These are phyloP conservation scores for Bonnemaisonia californica DNA, from an alignment of 31 red algal species.

Conservation along the genomic window DNA sequence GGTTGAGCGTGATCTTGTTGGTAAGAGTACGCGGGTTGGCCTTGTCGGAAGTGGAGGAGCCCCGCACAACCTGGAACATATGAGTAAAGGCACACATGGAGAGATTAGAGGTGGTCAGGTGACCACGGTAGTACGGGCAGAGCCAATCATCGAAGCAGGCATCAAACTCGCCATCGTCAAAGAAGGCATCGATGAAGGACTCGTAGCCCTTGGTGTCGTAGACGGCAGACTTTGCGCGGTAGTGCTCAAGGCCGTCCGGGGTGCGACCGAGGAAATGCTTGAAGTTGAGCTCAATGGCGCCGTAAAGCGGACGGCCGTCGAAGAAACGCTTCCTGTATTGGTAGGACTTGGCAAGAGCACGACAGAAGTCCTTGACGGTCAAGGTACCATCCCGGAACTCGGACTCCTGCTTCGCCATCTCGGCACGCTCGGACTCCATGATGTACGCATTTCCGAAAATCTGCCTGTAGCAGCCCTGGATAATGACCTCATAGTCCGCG, in stretches of 20 bases:
- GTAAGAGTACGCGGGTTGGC: constrained; percentile 73
- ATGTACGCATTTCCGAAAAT: constrained; percentile 97
- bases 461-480: constrained; percentile 73
- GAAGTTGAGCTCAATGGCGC: constrained; percentile 94
- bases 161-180: constrained; percentile 96
- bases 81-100: constrained; percentile 90
- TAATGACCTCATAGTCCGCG: constrained; percentile 83
- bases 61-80: constrained; percentile 86
- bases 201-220: constrained; percentile 96
- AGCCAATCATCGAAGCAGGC: constrained; percentile 73
- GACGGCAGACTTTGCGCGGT: constrained; percentile 77
- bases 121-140: constrained; percentile 83
- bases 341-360: constrained; percentile 86
- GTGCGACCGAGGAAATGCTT: constrained; percentile 95
- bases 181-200: constrained; percentile 90
- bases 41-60: constrained; percentile 84
- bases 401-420: constrained; percentile 82
- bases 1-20: constrained; percentile 83
- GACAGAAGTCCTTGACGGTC: constrained; percentile 90
- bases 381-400: constrained; percentile 82
- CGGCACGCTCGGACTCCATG: constrained; percentile 92
- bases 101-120: constrained; percentile 74
- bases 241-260: constrained; percentile 86
- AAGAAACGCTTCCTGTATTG: constrained; percentile 93
- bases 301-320: constrained; percentile 87